Percentiles rank a stretch among this genome's conserved stretches.
phyloP scores from a whole-genome alignment of 495 filamentous ascomycete genomes.

The Oidiodendron maius region DNA sequence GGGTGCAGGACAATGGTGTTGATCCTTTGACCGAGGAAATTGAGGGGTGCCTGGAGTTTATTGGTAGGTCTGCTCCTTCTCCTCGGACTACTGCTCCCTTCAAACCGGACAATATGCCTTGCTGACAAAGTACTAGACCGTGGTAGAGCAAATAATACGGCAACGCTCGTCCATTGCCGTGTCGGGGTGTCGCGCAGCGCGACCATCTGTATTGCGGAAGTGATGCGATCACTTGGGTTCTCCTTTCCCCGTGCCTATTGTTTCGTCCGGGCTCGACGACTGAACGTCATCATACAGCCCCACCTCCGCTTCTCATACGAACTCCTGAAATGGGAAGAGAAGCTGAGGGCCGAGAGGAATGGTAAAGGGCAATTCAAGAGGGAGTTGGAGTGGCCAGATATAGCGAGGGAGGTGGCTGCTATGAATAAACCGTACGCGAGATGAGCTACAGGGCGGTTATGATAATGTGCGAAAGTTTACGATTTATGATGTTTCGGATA shows the following conservation, averaged over 20 bases:
- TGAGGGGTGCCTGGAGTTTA: constrained; percentile 81
- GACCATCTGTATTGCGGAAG: constrained; percentile 97
- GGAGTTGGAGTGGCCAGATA: constrained; percentile 86
- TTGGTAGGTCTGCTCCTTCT: constrained; percentile 53
- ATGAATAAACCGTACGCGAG: constrained; percentile 89
- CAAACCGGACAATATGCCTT: background rate
- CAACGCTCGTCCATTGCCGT: constrained; percentile 94
- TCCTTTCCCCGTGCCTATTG: constrained; percentile 94
- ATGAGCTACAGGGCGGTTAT: background rate
- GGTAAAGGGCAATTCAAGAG: constrained; percentile 47
- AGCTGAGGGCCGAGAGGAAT: constrained; percentile 26
- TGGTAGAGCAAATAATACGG: constrained; percentile 65
- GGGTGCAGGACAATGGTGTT: constrained; percentile 94
- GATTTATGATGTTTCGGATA: constrained; percentile 16
- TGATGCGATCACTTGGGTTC: constrained; percentile 73
- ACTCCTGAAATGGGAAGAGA: constrained; percentile 93
- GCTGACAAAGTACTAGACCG: constrained; percentile 48
- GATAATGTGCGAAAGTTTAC: background rate
- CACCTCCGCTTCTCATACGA: constrained; percentile 58
- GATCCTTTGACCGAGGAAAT: constrained; percentile 87
- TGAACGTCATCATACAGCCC: constrained; percentile 63
- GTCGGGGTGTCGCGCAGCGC: constrained; percentile 93
- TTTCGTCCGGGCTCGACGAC: constrained; percentile 83
- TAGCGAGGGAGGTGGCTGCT: constrained; percentile 82
- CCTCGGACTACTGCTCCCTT: background rate